These are phyloP conservation scores for Starmerella etchellsii DNA, from an alignment of 805 yeast species.

Conservation along the genomic window DNA sequence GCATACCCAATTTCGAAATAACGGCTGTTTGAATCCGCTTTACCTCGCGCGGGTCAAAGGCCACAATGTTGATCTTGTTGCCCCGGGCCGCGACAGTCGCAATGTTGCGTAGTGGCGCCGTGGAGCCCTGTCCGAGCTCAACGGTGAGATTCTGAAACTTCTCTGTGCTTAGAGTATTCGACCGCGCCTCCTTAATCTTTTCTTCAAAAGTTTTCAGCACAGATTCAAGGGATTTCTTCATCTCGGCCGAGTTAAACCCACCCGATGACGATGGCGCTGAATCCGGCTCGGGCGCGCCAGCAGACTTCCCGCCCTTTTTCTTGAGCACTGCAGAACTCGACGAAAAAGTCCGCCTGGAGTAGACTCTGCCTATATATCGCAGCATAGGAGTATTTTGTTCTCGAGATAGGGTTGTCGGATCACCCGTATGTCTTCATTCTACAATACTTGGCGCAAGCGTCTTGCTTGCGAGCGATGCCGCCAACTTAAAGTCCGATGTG, in stretches of 20 bases:
- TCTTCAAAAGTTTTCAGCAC: slow-evolving; percentile 33
- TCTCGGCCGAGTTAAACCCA: slow-evolving; percentile 7
- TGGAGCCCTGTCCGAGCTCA: slow-evolving; percentile 35
- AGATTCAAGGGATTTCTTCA: slow-evolving; percentile 12
- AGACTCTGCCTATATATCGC: too few relatives aligned
- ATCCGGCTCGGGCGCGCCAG: background rate
- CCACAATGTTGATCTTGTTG: slow-evolving; percentile 43
- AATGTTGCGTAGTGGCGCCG: slow-evolving; percentile 34
- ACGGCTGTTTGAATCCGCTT: slow-evolving; percentile 61
- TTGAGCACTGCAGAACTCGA: slow-evolving; percentile 5
- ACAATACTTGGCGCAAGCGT: slow-evolving; percentile 21
- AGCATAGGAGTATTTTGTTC: too few relatives aligned
- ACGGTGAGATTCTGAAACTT: slow-evolving; percentile 52
- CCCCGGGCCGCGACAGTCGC: slow-evolving; percentile 29
- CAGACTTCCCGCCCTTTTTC: slow-evolving; percentile 5
- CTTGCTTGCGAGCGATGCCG: slow-evolving; percentile 24
- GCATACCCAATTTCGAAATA: slow-evolving; percentile 54
- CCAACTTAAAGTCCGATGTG: slow-evolving; percentile 24
- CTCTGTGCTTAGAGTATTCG: slow-evolving; percentile 56
- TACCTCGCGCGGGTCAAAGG: slow-evolving; percentile 69
- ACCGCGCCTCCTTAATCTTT: slow-evolving; percentile 46
- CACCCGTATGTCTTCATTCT: too few relatives aligned
- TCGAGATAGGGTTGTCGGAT: too few relatives aligned
- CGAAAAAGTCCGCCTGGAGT: background rate
- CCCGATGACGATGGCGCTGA: slow-evolving; percentile 4